Percentiles rank a stretch among this genome's conserved stretches.
Evolutionary conservation across 345 rosid species (phyloP).

Genomic region (Populus ilicifolia): DNA sequence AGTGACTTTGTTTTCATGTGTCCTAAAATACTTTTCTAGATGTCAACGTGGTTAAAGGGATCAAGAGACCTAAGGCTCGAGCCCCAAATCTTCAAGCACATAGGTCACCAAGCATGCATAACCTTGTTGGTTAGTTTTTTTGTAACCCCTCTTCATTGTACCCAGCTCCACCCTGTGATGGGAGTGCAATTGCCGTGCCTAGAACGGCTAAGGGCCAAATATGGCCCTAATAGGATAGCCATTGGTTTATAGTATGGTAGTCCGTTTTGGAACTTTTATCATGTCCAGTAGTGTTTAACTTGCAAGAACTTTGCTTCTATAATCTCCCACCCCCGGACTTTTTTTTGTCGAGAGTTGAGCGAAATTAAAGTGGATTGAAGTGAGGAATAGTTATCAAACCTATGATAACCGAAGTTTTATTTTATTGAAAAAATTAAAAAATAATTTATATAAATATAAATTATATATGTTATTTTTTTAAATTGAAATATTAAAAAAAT

Average conservation of each 20-base stretch:
- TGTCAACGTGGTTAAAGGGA: slow-evolving; percentile 1
- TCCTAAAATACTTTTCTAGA: neutral
- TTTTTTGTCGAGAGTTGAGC: neutral
- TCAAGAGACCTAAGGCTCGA: slow-evolving; percentile 30
- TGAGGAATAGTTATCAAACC: no score
- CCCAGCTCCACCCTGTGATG: neutral
- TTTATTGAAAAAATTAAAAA: no score
- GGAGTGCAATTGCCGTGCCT: slow-evolving; percentile 20
- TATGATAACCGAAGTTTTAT: no score
- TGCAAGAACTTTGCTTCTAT: neutral
- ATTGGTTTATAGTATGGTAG: neutral
- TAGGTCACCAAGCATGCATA: slow-evolving; percentile 22
- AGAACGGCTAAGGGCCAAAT: slow-evolving; percentile 15
- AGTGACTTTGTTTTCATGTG: neutral
- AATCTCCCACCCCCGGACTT: neutral
- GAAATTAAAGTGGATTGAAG: neutral
- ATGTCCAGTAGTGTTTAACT: neutral
- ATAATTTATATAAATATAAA: fast-evolving
- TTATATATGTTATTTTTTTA: no score
- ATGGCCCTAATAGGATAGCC: neutral
- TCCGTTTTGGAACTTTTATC: neutral
- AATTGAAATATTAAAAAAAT: no score
- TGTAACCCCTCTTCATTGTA: neutral
- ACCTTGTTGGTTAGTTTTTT: slow-evolving; percentile 1
- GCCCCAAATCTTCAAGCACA: slow-evolving; percentile 31